Evolutionary conservation across 2,329 filamentous ascomycete species (phyloP), one percentile per base, ranked within the genome.

Genomic region (Colletotrichum tanaceti): DNA sequence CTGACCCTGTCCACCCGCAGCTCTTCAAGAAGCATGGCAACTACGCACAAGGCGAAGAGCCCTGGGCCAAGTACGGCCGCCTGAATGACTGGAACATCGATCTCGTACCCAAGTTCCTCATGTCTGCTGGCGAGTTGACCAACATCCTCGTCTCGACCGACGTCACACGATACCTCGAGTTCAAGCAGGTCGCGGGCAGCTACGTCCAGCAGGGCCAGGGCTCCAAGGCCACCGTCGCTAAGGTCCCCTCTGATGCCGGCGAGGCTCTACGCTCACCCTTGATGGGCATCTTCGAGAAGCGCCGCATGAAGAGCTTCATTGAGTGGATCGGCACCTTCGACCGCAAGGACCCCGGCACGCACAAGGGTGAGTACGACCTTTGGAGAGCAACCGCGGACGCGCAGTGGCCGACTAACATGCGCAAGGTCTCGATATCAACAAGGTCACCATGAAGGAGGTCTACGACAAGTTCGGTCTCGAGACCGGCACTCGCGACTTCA

Each of bases 51-150:
- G 93, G 92, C 74, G 91, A 94, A 78, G 93, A 98, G 86, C 94
- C 95, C 73, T 98, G 96, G 96, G 95, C 97, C 86, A 94, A 97
- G 83, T 98, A 98, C 81, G 95, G 95, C 75, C 92, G 96, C 70
- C 86, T 90, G 79, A 98, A 98, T 84, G 95, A 98, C 87, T 99
- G 96, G 96, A 98, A 98, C 86, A 97, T 99, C 82, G 97, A 99
- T 79, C 88, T 99, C 71, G 94, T 99, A 57, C 95, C 96, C 74
- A 99, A 99, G 87, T 91, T 99, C 77, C 89, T 99, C 81, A 98
- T 99, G 94, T 94, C 95, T 70, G 97, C 97, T 72, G 96, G 96
- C 81, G 95, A 99, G 84, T 87, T 99, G 79, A 98, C 95, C 80
- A 98, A 98, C 84, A 98, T 99, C 77, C 90, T 99, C 78, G 94